Evolutionary conservation across 2,329 filamentous ascomycete species (phyloP), one percentile per base, ranked within the genome.

Genomic region (Colletotrichum euphorbiae): DNA sequence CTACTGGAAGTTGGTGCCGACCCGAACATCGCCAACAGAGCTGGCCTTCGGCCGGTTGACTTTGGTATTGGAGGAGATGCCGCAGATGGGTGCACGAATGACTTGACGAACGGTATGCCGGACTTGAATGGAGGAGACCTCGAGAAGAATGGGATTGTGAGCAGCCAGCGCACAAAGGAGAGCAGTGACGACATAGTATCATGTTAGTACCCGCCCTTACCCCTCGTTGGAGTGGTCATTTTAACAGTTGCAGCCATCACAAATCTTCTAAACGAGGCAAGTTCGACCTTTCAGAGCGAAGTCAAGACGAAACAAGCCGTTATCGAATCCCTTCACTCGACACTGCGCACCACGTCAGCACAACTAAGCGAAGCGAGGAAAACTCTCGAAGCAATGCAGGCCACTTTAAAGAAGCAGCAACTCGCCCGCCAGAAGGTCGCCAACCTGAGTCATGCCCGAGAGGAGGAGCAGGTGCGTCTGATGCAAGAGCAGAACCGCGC

Each of bases 1-100:
- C 84, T 99, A 36, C 85, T 98, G 11, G 96, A 99, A 79, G 94
- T 99, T 48, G 94, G 95, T 64, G 96, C 96, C 1, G 94, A 98
- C 77, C 91, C 94, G n/a, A 89, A 91, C 60, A 94, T 98, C 74
- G 88, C 93, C 6, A 99, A 99, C 75, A 90, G 94, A 55, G 94
- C 94, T 50, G 94, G 95, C 19, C 85, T 98, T 12, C 87, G 93
- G 43, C 94, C 96, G 1, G 85, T 94, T n/a, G 96, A 98, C 77
- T 99, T 99, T 81, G 95, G 95, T 8, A 93, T 98, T 31, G 93
- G 93, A 5, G 88, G 89, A 9, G 91, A 93, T 57, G 80, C 80
- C 13, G 77, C 78, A 2, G 84, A 85, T 12, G 68, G 69, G 24
- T 56, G 76, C 8, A 71, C 12, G n/a, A 45, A 74, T 4, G 43